These are phyloP conservation scores for Globisporangium ultimum DNA, from an alignment of 352 stramenopile genomes.

Conservation along the genomic window DNA sequence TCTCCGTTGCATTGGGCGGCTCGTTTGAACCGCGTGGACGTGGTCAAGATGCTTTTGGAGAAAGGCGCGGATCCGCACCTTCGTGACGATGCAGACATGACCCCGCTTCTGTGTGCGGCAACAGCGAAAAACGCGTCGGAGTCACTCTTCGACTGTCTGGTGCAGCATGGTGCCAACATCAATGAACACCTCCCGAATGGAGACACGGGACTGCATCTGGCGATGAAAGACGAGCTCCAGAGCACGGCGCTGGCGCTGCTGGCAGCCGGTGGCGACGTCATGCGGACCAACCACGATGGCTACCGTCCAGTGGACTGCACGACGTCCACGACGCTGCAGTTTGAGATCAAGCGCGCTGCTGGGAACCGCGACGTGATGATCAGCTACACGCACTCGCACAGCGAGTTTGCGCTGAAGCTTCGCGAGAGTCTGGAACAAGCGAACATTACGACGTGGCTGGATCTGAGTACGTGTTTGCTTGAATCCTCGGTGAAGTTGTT, in stretches of 20 bases:
- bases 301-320: conserved; percentile 75
- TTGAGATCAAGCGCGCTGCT: conserved; percentile 75
- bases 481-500: no score
- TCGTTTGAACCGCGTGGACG: no score
- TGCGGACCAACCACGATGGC: conserved; percentile 62
- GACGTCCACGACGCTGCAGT: conserved; percentile 78
- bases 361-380: conserved; percentile 87
- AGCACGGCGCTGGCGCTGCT: conserved; percentile 58
- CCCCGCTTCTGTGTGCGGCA: no score
- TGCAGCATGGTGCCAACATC: conserved; percentile 52
- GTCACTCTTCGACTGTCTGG: conserved; percentile 52
- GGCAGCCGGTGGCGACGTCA: conserved; percentile 51
- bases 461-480: conserved; percentile 35
- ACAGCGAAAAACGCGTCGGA: conserved; percentile 43
- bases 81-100: no score
- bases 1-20: no score
- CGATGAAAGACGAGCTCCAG: conserved; percentile 69
- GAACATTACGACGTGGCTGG: conserved; percentile 76
- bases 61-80: no score
- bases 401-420: conserved; percentile 68
- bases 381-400: conserved; percentile 82
- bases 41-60: no score
- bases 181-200: conserved; percentile 64
- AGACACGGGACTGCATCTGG: conserved; percentile 71
- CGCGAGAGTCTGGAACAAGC: conserved; percentile 65